Percentiles rank a stretch among this genome's conserved stretches.
These are phyloP conservation scores for Lithohypha guttulata DNA, from an alignment of 2,329 filamentous ascomycete genomes.

Conservation along the genomic window DNA sequence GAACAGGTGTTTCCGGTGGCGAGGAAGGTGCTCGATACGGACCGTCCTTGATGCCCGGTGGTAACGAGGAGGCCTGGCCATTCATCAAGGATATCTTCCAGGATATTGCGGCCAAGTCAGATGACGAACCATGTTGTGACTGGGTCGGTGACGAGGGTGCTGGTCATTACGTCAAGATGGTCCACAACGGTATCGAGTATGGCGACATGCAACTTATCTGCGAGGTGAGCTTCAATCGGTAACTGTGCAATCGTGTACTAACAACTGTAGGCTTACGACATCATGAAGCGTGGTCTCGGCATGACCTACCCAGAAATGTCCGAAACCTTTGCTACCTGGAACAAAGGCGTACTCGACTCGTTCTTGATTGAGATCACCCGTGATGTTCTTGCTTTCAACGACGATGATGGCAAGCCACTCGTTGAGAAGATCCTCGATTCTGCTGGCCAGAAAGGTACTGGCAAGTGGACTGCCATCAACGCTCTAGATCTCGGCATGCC, in stretches of 20 bases:
- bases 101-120: constrained; percentile 93
- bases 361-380: constrained; percentile 99
- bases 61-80: constrained; percentile 95
- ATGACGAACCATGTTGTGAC: constrained; percentile 94
- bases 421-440: constrained; percentile 99
- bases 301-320: constrained; percentile 88
- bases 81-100: constrained; percentile 99
- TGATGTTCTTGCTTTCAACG: constrained; percentile 97
- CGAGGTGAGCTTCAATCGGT: constrained; percentile 54
- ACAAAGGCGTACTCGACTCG: constrained; percentile 95
- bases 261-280: constrained; percentile 75
- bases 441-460: constrained; percentile 97
- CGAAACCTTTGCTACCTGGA: constrained; percentile 90
- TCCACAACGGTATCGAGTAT: constrained; percentile 99
- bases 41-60: constrained; percentile 96
- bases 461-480: constrained; percentile 99
- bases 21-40: constrained; percentile 98
- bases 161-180: constrained; percentile 99
- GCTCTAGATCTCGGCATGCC: constrained; percentile 97
- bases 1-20: constrained; percentile 94
- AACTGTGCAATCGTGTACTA: constrained; percentile 11
- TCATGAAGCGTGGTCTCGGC: constrained; percentile 96
- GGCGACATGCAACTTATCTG: constrained; percentile 99
- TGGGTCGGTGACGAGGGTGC: constrained; percentile 99
- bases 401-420: constrained; percentile 79